These are phyloP conservation scores for Fraxinus floribunda DNA, from an alignment of 305 asterid species.

Conservation along the genomic window DNA sequence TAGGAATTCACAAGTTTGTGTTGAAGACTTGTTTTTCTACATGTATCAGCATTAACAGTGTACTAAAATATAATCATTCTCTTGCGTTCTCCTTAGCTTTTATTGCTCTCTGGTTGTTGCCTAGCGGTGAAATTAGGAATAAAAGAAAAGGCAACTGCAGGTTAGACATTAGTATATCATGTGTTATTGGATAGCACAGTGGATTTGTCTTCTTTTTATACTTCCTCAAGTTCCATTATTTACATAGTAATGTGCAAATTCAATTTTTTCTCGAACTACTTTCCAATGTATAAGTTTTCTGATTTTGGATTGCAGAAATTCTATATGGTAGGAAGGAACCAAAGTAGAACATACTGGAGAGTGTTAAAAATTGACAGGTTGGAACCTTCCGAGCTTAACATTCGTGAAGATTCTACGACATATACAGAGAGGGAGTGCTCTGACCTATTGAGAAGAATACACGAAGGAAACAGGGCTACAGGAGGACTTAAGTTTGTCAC, in stretches of 20 bases:
- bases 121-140: not conserved
- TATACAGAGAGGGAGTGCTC: slow-evolving; percentile 86
- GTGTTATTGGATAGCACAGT: not conserved
- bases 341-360: slow-evolving; percentile 79
- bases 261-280: not conserved
- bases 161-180: not conserved
- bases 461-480: slow-evolving; percentile 80
- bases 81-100: not conserved
- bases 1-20: not conserved
- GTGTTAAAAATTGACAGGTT: slow-evolving; percentile 79
- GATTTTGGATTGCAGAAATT: slow-evolving; percentile 61
- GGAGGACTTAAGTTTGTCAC: slow-evolving; percentile 92
- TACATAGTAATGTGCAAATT: slow-evolving; percentile 2
- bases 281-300: slow-evolving; percentile 1
- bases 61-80: not conserved
- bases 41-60: slow-evolving; percentile 1
- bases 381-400: slow-evolving; percentile 75
- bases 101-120: not conserved
- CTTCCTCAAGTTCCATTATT: not conserved
- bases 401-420: slow-evolving; percentile 76
- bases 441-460: slow-evolving; percentile 78
- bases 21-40: slow-evolving; percentile 5
- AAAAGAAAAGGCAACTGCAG: not conserved
- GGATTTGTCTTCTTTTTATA: slow-evolving; percentile 2
- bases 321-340: slow-evolving; percentile 93